Evolutionary conservation across 1,284 basidiomycete genomes (phyloP).

Genomic region (Lignosus rhinocerotis): DNA sequence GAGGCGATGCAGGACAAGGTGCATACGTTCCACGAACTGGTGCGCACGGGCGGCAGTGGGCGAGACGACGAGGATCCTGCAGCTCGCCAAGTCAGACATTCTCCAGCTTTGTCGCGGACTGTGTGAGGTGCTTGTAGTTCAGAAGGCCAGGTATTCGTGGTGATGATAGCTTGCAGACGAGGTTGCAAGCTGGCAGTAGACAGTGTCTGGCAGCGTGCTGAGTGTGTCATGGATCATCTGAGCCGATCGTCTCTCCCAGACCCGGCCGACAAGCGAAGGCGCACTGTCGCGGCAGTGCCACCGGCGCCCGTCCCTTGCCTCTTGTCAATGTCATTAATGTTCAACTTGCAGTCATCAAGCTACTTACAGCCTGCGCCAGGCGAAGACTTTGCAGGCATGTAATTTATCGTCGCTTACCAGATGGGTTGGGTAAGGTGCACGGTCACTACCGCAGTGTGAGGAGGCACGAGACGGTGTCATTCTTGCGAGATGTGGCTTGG

Average conservation of each 20-base stretch:
- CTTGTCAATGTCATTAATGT: too few relatives aligned
- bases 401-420: too few relatives aligned
- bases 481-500: too few relatives aligned
- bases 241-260: background rate
- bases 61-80: conserved; percentile 52
- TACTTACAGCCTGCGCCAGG: too few relatives aligned
- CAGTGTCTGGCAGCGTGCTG: background rate
- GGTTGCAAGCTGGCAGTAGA: background rate
- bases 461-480: too few relatives aligned
- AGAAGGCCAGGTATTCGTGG: background rate
- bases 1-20: conserved; percentile 21
- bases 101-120: background rate
- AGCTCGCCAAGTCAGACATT: conserved; percentile 31
- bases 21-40: conserved; percentile 49
- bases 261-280: background rate
- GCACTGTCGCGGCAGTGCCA: too few relatives aligned
- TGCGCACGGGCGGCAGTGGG: conserved; percentile 42
- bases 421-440: too few relatives aligned
- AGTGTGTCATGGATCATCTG: background rate
- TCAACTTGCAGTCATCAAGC: too few relatives aligned
- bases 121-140: background rate
- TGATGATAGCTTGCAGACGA: background rate
- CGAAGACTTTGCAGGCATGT: too few relatives aligned
- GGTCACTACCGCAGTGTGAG: too few relatives aligned
- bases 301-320: too few relatives aligned